Evolutionary conservation across 305 asterid genomes (phyloP).

Genomic region (Solanum hybrid): DNA sequence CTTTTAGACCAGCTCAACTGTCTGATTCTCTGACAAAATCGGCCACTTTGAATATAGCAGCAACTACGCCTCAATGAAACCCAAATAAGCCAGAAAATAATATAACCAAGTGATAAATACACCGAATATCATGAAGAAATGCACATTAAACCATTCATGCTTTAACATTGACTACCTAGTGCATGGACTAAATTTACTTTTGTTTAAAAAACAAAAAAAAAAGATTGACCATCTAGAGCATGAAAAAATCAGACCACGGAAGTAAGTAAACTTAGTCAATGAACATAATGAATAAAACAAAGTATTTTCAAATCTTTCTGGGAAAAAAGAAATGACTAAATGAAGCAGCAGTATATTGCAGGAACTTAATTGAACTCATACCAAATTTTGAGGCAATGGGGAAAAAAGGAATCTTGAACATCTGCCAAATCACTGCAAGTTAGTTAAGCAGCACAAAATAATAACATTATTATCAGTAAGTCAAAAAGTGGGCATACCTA

Average conservation of each 20-base stretch:
- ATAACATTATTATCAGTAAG: background rate
- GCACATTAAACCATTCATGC: background rate
- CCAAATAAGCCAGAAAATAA: background rate
- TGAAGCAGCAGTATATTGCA: background rate
- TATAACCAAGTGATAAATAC: background rate
- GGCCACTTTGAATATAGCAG: background rate
- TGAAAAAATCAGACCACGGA: background rate
- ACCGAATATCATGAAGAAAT: background rate
- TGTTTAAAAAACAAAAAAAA: background rate
- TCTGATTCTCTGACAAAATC: background rate
- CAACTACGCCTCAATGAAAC: background rate
- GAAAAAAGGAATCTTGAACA: background rate
- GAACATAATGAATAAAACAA: background rate
- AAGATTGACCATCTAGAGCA: background rate
- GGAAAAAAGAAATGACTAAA: background rate
- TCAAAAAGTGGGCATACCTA: background rate
- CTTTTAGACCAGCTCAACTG: conserved; percentile 2
- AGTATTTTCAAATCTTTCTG: background rate
- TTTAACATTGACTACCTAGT: background rate
- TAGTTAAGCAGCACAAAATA: background rate
- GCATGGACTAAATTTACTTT: background rate
- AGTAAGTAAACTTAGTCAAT: background rate
- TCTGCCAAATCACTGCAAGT: background rate
- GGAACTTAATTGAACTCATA: background rate
- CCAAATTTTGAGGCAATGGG: background rate